Conservation (phyloP, 768 basidiomycete species). For the Tremella yokohamensis region DNA sequence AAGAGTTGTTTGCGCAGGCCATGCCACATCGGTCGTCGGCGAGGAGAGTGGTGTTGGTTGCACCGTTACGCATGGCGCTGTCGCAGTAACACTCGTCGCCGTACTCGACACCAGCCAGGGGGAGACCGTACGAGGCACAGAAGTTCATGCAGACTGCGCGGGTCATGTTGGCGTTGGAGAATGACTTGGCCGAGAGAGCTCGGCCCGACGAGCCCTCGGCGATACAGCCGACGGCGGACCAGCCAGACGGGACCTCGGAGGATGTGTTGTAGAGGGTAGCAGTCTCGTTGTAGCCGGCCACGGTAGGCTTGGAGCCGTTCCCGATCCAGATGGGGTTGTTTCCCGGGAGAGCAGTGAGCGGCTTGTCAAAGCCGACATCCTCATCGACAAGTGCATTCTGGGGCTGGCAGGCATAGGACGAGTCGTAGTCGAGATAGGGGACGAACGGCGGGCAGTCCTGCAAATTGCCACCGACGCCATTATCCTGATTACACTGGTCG, state of each 20-base stretch:
- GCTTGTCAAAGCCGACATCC: conserved; percentile 40
- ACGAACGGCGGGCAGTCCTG: conserved; percentile 48
- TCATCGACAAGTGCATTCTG: conserved; percentile 48
- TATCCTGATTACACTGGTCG: conserved; percentile 41
- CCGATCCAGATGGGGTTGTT: conserved; percentile 50
- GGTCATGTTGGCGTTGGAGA: conserved; percentile 44
- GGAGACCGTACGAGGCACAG: conserved; percentile 34
- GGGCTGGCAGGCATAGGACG: conserved; percentile 39
- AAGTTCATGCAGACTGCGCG: conserved; percentile 33
- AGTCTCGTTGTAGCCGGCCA: conserved; percentile 33
- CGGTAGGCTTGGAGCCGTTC: conserved; percentile 34
- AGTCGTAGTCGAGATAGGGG: conserved; percentile 42
- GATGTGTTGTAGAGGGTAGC: conserved; percentile 20
- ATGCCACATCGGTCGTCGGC: conserved; percentile 31
- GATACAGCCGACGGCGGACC: conserved; percentile 46
- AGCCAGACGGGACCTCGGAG: conserved; percentile 44
- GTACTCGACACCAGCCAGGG: conserved; percentile 48
- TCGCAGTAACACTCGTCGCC: conserved; percentile 48
- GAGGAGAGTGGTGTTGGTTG: conserved; percentile 46
- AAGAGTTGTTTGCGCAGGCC: conserved; percentile 38
- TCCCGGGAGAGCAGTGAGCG: conserved; percentile 43
- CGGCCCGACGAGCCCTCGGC: conserved; percentile 45
- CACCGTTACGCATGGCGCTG: conserved; percentile 42
- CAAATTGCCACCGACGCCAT: conserved; percentile 47
- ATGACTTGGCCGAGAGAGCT: conserved; percentile 37